These are phyloP conservation scores for Clitopilus hobsonii DNA, from an alignment of 768 basidiomycete genomes.

Conservation along the genomic window DNA sequence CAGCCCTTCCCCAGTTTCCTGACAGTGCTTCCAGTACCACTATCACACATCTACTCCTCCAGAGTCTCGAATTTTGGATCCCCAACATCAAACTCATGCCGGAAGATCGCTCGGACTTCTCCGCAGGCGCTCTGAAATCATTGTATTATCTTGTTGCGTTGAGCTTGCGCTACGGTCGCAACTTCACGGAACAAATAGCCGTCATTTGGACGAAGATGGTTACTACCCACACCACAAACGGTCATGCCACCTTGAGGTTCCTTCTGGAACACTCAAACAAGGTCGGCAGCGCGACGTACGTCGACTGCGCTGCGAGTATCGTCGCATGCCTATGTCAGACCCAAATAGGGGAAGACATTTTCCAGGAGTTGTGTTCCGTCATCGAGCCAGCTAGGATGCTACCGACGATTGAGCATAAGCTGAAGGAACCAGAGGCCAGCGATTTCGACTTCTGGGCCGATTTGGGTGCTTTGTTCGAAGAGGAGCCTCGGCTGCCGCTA, in stretches of 20 bases:
- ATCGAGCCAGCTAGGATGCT: constrained; percentile 86
- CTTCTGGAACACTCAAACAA: constrained; percentile 85
- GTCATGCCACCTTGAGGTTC: constrained; percentile 76
- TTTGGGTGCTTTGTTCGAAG: constrained; percentile 70
- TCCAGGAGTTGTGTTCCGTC: constrained; percentile 80
- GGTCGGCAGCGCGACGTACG: constrained; percentile 73
- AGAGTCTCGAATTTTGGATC: constrained; percentile 83
- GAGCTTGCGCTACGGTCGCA: constrained; percentile 68
- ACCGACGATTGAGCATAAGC: constrained; percentile 68
- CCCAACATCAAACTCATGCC: constrained; percentile 66
- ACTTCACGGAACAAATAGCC: constrained; percentile 75
- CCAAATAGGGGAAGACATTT: constrained; percentile 63
- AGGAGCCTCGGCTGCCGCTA: constrained; percentile 63
- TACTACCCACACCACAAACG: constrained; percentile 65
- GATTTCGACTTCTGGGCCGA: constrained; percentile 79
- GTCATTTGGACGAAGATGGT: constrained; percentile 78
- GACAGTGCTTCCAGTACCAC: constrained; percentile 40
- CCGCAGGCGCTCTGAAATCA: constrained; percentile 56
- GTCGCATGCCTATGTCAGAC: constrained; percentile 83
- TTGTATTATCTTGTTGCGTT: constrained; percentile 83
- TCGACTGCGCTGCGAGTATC: constrained; percentile 75
- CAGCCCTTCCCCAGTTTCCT: constrained; percentile 66
- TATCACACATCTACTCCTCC: constrained; percentile 57
- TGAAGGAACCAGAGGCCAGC: constrained; percentile 54
- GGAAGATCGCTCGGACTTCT: constrained; percentile 50